phyloP scores from a whole-genome alignment of 2,329 filamentous ascomycete species.

The Aspergillus fructus region DNA sequence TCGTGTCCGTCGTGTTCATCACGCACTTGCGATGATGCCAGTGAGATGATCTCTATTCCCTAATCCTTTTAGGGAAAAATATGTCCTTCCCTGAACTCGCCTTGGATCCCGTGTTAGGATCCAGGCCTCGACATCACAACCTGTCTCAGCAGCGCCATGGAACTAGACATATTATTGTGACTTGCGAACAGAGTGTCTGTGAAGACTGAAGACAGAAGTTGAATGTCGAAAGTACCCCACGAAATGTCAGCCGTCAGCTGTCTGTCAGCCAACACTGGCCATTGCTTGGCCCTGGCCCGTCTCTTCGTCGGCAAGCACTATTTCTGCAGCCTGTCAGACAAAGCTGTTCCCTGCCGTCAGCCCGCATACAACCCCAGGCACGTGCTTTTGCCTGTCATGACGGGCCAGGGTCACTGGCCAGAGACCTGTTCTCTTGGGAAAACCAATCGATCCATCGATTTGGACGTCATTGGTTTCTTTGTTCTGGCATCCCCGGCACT shows the following conservation, averaged over 20 bases:
- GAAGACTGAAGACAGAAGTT: background rate
- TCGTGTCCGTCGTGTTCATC: background rate
- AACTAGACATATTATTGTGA: too few relatives aligned
- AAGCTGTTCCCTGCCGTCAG: background rate
- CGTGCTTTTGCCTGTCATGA: constrained; percentile 1
- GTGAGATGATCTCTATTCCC: background rate
- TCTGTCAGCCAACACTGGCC: background rate
- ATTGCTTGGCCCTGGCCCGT: background rate
- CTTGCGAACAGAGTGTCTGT: background rate
- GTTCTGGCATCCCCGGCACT: background rate
- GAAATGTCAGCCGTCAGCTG: background rate
- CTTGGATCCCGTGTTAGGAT: background rate
- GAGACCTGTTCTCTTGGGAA: background rate
- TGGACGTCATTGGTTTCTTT: background rate
- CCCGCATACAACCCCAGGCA: constrained; percentile 9
- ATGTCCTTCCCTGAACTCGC: background rate
- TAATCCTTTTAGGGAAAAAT: background rate
- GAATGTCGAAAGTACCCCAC: background rate
- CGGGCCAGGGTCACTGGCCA: background rate
- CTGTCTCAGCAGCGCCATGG: too few relatives aligned
- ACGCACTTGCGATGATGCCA: background rate
- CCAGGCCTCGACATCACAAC: too few relatives aligned
- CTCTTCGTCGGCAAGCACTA: background rate
- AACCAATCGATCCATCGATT: background rate
- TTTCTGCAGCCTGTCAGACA: background rate